Evolutionary conservation across 2,329 filamentous ascomycete genomes (phyloP), one percentile per base, ranked within the genome.

Genomic region (Epichloe festucae): DNA sequence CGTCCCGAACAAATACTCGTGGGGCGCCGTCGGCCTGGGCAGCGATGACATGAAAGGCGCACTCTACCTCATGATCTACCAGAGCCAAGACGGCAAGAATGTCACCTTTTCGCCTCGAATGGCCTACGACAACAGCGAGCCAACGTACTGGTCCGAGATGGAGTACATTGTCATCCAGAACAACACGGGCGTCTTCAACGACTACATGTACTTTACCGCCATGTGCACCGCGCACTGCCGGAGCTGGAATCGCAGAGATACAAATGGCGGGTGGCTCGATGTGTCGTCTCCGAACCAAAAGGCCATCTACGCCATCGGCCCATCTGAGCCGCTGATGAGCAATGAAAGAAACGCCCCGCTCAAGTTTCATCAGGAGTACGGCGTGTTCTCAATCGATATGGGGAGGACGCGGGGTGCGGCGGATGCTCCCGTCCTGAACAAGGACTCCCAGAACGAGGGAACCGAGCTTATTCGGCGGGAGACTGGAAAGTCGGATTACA

Each of bases 241-340:
- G 36, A 69, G 62, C 43, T 82, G 78, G 78, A 63, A 63, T 12
- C 56, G 58, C 5, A 56, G 51, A 21, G 57, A 57, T 36, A 59
- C 61, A 21, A 54, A 53, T 34, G 63, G 63, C 47, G 74, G 75
- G 39, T 69, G 62, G 38, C 62, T 83, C 52, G 71, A 82, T 57
- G 66, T 76, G n/a, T 66, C 62, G n/a, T 73, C 69, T 48, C 67
- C 64, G 14, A 62, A 65, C 14, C 71, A 75, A 55, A 65, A 67
- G 41, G 78, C 76, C 63, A 74, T 81, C 51, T 84, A 74, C 59
- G 81, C 77, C 17, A 65, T 75, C 21, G 80, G 80, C 0, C 74
- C 76, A 5, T 58, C 60, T n/a, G 71, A 70, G 40, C 58, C 62
- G 15, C 63, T 74, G 27, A 61, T 63, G 21, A 75, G 69, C 51